phyloP scores from a whole-genome alignment of 768 basidiomycete species.

The Leccinum disarticulatum region DNA sequence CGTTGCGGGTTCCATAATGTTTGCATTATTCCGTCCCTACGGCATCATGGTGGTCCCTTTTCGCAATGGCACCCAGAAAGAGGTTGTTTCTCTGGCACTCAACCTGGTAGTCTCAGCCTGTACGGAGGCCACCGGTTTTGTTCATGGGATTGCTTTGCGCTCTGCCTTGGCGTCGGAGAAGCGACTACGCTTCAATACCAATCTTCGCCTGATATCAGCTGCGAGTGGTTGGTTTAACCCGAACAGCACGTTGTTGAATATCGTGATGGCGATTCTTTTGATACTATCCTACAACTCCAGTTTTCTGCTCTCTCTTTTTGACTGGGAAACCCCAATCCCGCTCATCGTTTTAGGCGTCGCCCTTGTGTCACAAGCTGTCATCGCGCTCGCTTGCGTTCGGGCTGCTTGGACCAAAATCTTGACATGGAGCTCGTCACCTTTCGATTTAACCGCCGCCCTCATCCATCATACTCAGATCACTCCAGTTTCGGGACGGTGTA shows the following conservation, averaged over 20 bases:
- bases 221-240: slow-evolving; percentile 19
- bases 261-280: slow-evolving; percentile 28
- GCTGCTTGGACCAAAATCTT: slow-evolving; percentile 20
- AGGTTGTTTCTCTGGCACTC: slow-evolving; percentile 23
- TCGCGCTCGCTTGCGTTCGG: slow-evolving; percentile 26
- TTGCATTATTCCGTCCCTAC: slow-evolving; percentile 11
- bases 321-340: slow-evolving; percentile 5
- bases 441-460: slow-evolving; percentile 32
- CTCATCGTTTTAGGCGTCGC: slow-evolving; percentile 28
- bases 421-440: slow-evolving; percentile 35
- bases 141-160: slow-evolving; percentile 28
- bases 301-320: neutral
- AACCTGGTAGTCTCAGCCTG: slow-evolving; percentile 28
- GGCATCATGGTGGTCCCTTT: slow-evolving; percentile 24
- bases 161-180: slow-evolving; percentile 25
- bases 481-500: slow-evolving; percentile 22
- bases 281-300: slow-evolving; percentile 31
- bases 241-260: slow-evolving; percentile 24
- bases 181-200: slow-evolving; percentile 29
- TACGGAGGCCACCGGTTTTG: slow-evolving; percentile 30
- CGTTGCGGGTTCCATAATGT: slow-evolving; percentile 1
- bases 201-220: slow-evolving; percentile 30
- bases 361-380: slow-evolving; percentile 25
- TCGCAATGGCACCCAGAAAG: slow-evolving; percentile 11
- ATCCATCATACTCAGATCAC: slow-evolving; percentile 28